These are phyloP conservation scores for Pseudozyma pruni DNA, from an alignment of 1,284 basidiomycete species.

Conservation along the genomic window DNA sequence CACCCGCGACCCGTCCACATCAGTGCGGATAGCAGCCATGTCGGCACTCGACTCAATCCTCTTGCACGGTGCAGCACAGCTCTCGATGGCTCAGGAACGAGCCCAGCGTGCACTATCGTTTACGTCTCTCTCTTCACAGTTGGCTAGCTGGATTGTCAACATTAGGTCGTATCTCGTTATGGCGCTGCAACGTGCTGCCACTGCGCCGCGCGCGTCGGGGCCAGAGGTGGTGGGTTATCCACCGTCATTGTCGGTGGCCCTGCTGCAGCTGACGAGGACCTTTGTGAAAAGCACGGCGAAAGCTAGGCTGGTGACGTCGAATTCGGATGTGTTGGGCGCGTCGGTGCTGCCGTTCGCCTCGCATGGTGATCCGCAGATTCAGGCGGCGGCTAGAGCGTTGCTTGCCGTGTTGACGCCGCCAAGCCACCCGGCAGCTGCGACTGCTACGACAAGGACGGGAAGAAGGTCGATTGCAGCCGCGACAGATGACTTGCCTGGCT, in stretches of 20 bases:
- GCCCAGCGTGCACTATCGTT: conserved; percentile 28
- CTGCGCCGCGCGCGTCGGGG: conserved; percentile 5
- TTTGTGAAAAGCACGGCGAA: conserved; percentile 24
- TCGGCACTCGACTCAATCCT: conserved; percentile 23
- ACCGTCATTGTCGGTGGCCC: conserved; percentile 9
- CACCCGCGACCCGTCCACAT: conserved; percentile 14
- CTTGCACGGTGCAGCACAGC: conserved; percentile 18
- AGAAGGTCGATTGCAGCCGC: no score
- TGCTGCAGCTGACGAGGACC: conserved; percentile 20
- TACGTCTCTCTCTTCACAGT: conserved; percentile 38
- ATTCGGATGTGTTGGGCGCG: conserved; percentile 13
- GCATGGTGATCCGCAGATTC: conserved; percentile 26
- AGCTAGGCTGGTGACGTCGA: conserved; percentile 14
- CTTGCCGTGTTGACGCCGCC: conserved; percentile 3
- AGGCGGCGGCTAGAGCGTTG: conserved; percentile 3
- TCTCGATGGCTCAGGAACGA: conserved; percentile 38
- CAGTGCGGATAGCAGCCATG: conserved; percentile 32
- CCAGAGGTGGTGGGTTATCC: conserved; percentile 7
- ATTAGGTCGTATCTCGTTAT: conserved; percentile 25
- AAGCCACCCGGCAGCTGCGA: no score
- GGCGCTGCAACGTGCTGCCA: conserved; percentile 17
- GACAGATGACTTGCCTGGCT: no score
- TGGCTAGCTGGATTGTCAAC: conserved; percentile 39
- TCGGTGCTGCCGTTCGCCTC: conserved; percentile 14
- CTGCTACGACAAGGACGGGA: no score